Evolutionary conservation across 805 yeast genomes (phyloP).

Genomic region (Vanderwaltozyma yarrowii): DNA sequence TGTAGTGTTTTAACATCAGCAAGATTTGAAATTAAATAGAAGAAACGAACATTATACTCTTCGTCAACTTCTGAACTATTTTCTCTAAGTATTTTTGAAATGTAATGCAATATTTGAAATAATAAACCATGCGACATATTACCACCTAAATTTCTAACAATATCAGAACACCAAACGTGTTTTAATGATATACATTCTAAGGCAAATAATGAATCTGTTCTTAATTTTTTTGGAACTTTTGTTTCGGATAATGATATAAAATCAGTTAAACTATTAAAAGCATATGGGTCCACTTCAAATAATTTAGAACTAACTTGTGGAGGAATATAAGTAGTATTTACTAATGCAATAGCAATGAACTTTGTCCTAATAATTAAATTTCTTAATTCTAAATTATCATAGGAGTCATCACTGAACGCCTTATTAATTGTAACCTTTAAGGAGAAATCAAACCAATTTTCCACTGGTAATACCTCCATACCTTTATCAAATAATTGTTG

Average conservation of each 20-base stretch:
- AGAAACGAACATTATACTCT: conserved; percentile 39
- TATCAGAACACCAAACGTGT: conserved; percentile 63
- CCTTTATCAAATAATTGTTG: conserved; percentile 61
- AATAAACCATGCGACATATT: conserved; percentile 78
- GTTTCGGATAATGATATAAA: conserved; percentile 57
- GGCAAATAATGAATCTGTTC: conserved; percentile 52
- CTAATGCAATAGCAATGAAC: conserved; percentile 55
- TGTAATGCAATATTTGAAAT: conserved; percentile 58
- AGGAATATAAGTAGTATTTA: conserved; percentile 46
- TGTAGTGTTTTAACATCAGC: conserved; percentile 46
- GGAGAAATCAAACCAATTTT: conserved; percentile 54
- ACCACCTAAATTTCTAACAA: conserved; percentile 70
- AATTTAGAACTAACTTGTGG: conserved; percentile 53
- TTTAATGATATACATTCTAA: conserved; percentile 60
- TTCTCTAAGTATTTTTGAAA: conserved; percentile 41
- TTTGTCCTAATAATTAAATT: conserved; percentile 51
- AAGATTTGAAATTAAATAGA: conserved; percentile 53
- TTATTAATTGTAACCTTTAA: conserved; percentile 56
- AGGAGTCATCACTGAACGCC: conserved; percentile 51
- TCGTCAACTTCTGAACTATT: conserved; percentile 37
- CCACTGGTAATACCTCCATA: conserved; percentile 44
- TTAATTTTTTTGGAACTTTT: conserved; percentile 41
- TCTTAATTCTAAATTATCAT: conserved; percentile 46
- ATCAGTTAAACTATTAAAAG: conserved; percentile 60
- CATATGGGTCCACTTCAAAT: conserved; percentile 62